Conservation (phyloP, 2,329 filamentous ascomycete genomes). For the Colletotrichum euphorbiae region DNA sequence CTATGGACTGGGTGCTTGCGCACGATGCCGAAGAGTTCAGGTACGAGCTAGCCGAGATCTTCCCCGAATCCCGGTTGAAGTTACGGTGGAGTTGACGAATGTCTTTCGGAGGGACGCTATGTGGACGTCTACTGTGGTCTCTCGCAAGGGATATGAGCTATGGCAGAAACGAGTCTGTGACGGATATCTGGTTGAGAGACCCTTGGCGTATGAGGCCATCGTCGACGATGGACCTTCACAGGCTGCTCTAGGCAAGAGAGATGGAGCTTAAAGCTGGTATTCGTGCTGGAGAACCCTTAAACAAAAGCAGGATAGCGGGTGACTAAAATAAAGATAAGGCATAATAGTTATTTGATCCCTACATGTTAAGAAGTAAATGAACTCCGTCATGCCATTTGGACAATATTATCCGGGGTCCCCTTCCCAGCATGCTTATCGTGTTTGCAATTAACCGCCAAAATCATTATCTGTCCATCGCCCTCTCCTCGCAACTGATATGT, state of each 20-base stretch:
- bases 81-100: conserved; percentile 33
- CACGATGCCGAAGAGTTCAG: conserved; percentile 29
- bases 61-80: conserved; percentile 27
- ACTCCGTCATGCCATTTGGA: too few relatives aligned
- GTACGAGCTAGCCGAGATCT: conserved; percentile 35
- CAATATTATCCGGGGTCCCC: too few relatives aligned
- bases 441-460: too few relatives aligned
- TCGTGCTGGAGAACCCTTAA: too few relatives aligned
- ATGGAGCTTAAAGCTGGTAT: background rate
- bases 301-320: too few relatives aligned
- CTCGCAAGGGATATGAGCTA: conserved; percentile 26
- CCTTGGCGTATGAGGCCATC: conserved; percentile 26
- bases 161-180: conserved; percentile 36
- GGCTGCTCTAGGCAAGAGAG: background rate
- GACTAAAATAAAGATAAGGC: too few relatives aligned
- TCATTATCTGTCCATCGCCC: too few relatives aligned
- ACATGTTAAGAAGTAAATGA: background rate
- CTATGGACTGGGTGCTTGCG: conserved; percentile 24
- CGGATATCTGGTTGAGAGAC: conserved; percentile 20
- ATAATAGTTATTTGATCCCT: too few relatives aligned
- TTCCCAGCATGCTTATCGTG: too few relatives aligned
- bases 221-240: conserved; percentile 18
- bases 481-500: too few relatives aligned
- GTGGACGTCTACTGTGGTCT: conserved; percentile 34
- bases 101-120: conserved; percentile 32